These are phyloP conservation scores for Melocanna baccifera DNA, from an alignment of 176 grass and related monocot species.

Conservation along the genomic window DNA sequence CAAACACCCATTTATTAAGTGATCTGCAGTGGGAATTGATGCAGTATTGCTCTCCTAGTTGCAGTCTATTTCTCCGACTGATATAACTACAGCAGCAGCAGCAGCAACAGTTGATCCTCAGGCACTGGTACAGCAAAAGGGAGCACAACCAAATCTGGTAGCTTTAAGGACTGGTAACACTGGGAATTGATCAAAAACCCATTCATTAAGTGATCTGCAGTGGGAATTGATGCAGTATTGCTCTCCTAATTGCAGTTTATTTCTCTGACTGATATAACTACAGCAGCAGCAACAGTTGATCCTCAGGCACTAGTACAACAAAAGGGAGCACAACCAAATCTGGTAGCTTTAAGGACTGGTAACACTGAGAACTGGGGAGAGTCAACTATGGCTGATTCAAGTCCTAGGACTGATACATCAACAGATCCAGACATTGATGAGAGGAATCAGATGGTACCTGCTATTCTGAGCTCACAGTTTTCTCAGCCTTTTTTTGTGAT, in stretches of 20 bases:
- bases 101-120: constrained; percentile 39
- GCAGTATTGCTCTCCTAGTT: background rate
- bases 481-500: constrained; percentile 2
- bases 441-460: constrained; percentile 61
- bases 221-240: background rate
- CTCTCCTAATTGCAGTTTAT: constrained; percentile 40
- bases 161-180: constrained; percentile 50
- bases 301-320: constrained; percentile 38
- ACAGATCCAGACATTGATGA: constrained; percentile 72
- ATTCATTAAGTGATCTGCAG: no score
- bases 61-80: constrained; percentile 45
- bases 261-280: constrained; percentile 28
- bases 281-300: constrained; percentile 31
- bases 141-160: constrained; percentile 46
- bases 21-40: constrained; percentile 2
- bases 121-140: constrained; percentile 34
- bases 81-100: constrained; percentile 16
- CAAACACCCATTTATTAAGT: background rate
- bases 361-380: constrained; percentile 77
- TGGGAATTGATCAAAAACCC: constrained; percentile 38
- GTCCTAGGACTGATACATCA: constrained; percentile 79
- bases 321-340: constrained; percentile 38
- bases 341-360: constrained; percentile 44
- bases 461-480: constrained; percentile 11
- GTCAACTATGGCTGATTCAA: constrained; percentile 62